Base-by-base conservation (phyloP, 2,329 filamentous ascomycete species). In the Aureobasidium sp. region DNA sequence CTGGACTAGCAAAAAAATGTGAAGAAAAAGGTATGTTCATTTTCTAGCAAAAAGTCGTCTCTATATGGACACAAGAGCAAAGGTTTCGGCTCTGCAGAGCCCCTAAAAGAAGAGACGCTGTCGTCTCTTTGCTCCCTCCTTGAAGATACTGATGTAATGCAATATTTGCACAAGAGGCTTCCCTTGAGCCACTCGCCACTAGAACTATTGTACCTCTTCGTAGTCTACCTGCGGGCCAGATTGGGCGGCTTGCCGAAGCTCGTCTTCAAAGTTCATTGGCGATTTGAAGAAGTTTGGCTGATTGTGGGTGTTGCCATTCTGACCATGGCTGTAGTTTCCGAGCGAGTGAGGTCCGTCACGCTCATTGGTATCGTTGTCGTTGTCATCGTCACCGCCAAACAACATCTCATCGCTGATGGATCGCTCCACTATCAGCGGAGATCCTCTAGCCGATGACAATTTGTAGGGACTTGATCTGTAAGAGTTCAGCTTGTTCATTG, bases 331-430 rank as follows among this genome's bases (percentile, higher is more conserved):
- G 34, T 52, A 25, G 34, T 39, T 27, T 12, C 17, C 49, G 5
- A 12, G n/a, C 27, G 5, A 15, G n/a, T 15, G 17, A 14, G n/a
- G 17, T 36, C 11, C 3, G 27, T 29, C 14, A 15, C 17, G 15
- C 31, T 34, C 31, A 31, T n/a, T 14, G 49, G 1, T 7, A 8
- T 39, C 20, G 0, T 39, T 22, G 11, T 12, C n/a, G 7, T 20
- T 37, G 5, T 20, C 20, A 5, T 22, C 31, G 6, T 5, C 31
- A 27, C 34, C 14, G 27, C 29, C 42, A n/a, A 59, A 59, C n/a
- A 68, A 53, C 64, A 67, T 66, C 25, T 65, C 66, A 14, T 59
- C 56, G 1, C 31, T 3, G 11, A 14, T 3, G 7, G 15, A 8
- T 5, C 42, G 56, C 8, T 49, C 22, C n/a, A 15, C 25, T 2